phyloP scores from a whole-genome alignment of 2,329 filamentous ascomycete species.

The Aspergillus uvarum region DNA sequence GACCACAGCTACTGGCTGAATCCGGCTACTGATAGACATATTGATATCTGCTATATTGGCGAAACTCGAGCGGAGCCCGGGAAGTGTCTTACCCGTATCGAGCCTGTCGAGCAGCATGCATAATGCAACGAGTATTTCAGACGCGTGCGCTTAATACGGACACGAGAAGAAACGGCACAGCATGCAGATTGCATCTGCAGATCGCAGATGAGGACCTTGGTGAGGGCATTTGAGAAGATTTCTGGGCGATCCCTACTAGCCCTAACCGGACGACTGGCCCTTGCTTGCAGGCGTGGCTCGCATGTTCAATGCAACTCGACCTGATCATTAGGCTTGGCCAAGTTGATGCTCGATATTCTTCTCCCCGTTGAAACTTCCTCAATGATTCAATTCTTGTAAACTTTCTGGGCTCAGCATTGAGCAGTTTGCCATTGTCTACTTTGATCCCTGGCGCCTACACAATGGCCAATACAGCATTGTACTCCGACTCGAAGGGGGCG shows the following conservation, averaged over 20 bases:
- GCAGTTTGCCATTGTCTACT: no score
- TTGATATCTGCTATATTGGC: no score
- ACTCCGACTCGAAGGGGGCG: neutral
- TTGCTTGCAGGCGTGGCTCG: neutral
- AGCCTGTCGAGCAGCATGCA: neutral
- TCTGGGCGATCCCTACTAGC: conserved; percentile 14
- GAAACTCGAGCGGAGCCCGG: no score
- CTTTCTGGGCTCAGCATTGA: no score
- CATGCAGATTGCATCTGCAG: no score
- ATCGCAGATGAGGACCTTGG: conserved; percentile 22
- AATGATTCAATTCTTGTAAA: no score
- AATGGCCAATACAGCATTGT: neutral
- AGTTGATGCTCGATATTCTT: no score
- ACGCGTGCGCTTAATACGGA: neutral
- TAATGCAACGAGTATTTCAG: neutral
- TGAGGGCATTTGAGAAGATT: conserved; percentile 34
- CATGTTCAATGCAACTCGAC: neutral
- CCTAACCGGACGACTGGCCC: conserved; percentile 2
- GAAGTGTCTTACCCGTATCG: no score
- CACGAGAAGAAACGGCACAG: no score
- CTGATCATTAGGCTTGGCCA: no score
- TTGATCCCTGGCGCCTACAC: no score
- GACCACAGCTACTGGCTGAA: neutral
- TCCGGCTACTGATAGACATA: neutral
- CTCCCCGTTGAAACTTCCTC: no score